phyloP scores from a whole-genome alignment of 768 basidiomycete species.

The Russula sp. region DNA sequence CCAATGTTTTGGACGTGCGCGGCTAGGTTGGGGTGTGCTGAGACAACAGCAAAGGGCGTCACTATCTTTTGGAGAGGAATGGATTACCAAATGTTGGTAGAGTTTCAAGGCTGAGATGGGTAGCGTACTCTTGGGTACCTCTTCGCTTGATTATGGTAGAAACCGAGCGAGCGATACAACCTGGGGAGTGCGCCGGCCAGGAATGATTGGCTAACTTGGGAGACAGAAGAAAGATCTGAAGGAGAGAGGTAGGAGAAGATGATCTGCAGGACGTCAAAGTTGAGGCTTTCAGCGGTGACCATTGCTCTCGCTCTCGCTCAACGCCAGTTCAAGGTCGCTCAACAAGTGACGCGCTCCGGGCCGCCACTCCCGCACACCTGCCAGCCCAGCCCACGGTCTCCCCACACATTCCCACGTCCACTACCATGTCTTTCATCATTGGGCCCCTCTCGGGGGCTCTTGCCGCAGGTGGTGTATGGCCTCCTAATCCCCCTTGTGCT shows the following conservation, averaged over 20 bases:
- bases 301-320: slow-evolving; percentile 28
- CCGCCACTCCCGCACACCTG: not conserved
- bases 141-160: slow-evolving; percentile 49
- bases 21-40: slow-evolving; percentile 44
- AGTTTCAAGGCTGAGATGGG: not conserved
- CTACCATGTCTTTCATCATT: slow-evolving; percentile 47
- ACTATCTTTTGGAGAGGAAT: slow-evolving; percentile 32
- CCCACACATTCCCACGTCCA: not conserved
- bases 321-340: too few relatives aligned
- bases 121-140: slow-evolving; percentile 43
- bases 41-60: slow-evolving; percentile 56
- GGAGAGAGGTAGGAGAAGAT: slow-evolving; percentile 49
- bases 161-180: slow-evolving; percentile 52
- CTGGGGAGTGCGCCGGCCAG: slow-evolving; percentile 54
- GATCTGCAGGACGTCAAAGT: slow-evolving; percentile 67
- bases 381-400: not conserved
- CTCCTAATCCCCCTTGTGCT: not conserved
- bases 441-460: slow-evolving; percentile 67
- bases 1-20: slow-evolving; percentile 56
- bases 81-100: not conserved
- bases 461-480: slow-evolving; percentile 56
- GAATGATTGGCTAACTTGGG: slow-evolving; percentile 61
- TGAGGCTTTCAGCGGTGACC: slow-evolving; percentile 60
- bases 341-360: not conserved
- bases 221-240: slow-evolving; percentile 49